A percentile compares a stretch with the other conserved stretches of the same genome.
These are phyloP conservation scores for Camelina laxa DNA, from an alignment of 345 rosid genomes.

Conservation along the genomic window DNA sequence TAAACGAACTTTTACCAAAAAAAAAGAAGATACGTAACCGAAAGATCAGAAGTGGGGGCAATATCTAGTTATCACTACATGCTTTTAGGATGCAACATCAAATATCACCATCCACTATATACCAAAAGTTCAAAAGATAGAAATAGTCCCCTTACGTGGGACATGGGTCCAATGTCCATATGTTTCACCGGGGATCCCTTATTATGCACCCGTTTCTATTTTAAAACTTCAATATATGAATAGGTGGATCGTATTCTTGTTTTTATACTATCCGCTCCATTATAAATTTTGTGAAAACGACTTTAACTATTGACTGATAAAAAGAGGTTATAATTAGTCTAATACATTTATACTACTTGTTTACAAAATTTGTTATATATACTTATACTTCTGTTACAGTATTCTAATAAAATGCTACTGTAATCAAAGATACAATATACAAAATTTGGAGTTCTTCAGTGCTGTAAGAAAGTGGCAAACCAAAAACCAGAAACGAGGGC, in stretches of 20 bases:
- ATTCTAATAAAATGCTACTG: not conserved
- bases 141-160: slow-evolving; percentile 36
- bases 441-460: not conserved
- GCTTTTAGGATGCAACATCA: slow-evolving; percentile 27
- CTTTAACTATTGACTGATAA: not conserved
- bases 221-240: not conserved
- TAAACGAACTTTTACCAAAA: too few species aligned
- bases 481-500: slow-evolving; percentile 4
- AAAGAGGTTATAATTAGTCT: too few species aligned
- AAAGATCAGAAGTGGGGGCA: slow-evolving; percentile 37
- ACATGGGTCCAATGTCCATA: slow-evolving; percentile 45
- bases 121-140: not conserved
- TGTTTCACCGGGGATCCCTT: slow-evolving; percentile 38
- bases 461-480: not conserved
- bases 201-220: not conserved
- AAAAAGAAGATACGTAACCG: too few species aligned
- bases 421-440: not conserved
- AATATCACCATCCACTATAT: slow-evolving; percentile 30
- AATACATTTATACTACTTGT: not conserved
- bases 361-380: not conserved
- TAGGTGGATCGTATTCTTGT: not conserved
- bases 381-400: not conserved
- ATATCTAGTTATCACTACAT: slow-evolving; percentile 19
- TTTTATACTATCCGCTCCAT: not conserved
- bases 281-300: not conserved